Base-by-base conservation (phyloP, 768 basidiomycete species). In the Glaciozyma martinii region DNA sequence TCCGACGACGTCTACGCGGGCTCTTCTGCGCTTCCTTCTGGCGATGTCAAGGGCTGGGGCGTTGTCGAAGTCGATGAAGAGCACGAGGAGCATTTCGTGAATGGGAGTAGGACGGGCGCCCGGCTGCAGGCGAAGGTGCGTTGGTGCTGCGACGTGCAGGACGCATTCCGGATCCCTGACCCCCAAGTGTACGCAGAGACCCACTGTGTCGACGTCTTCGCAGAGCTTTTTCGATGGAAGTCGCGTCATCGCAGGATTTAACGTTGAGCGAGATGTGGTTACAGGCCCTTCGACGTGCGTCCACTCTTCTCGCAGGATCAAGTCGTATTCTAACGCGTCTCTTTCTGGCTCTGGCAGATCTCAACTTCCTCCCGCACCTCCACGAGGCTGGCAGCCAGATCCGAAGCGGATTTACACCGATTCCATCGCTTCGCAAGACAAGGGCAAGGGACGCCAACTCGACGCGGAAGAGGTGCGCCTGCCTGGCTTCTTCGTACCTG, bases 311-410 rank as follows among this genome's bases (percentile, higher is more conserved):
- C 29, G 43, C 56, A n/a, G 65, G 70, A 70, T 67, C 56, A 13
- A 7, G 37, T 4, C 2, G 18, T n/a, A 47, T 18, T 16, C 46
- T 25, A 15, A 12, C 44, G 10, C 52, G 1, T 1, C 16, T 29
- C 21, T 2, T 19, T 1, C 8, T 5, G 7, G 23, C n/a, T 18
- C 21, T n/a, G n/a, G 21, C 56, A 70, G 65, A 3, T 67, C 66
- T 5, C 61, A 50, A 9, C 61, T 67, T 8, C 76, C 90, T 42
- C 88, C 91, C 3, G 85, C 88, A 19, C 78, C 94, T 53, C 92
- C 93, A 4, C 73, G 81, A 66, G 87, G 83, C 21, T 98, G 94
- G 94, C 83, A 79, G 70, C 88, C 95, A 0, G 80, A 93, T 71
- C 95, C 93, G 2, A 80, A 78, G 30, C 78, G 82, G n/a, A 81